Evolutionary conservation across 306 rosid genomes (phyloP).

Genomic region (Crataegus laevigata): DNA sequence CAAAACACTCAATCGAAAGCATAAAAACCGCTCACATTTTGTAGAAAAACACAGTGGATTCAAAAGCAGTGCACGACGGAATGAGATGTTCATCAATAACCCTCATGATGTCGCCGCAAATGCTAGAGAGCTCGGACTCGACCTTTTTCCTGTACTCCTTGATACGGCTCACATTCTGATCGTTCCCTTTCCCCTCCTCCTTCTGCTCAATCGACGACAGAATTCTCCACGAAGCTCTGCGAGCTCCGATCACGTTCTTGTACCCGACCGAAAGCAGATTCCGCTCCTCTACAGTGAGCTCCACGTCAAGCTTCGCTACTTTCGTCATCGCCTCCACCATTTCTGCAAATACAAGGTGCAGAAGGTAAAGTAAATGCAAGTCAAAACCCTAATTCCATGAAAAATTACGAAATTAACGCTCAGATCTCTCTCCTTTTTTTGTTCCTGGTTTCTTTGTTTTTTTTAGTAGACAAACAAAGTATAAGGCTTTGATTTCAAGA

Average conservation of each 20-base stretch:
- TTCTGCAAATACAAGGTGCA: slow-evolving; percentile 20
- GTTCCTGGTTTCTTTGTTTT: background rate
- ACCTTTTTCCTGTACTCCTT: slow-evolving; percentile 43
- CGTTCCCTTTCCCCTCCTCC: slow-evolving; percentile 51
- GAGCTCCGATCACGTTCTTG: slow-evolving; percentile 53
- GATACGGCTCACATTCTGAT: slow-evolving; percentile 36
- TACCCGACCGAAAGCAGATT: slow-evolving; percentile 52
- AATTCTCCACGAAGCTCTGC: slow-evolving; percentile 62
- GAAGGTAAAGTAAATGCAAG: background rate
- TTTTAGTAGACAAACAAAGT: background rate
- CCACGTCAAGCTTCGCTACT: slow-evolving; percentile 53
- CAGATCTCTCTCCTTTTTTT: background rate
- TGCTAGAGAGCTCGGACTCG: slow-evolving; percentile 41
- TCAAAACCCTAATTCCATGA: slow-evolving; percentile 1
- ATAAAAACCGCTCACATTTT: slow-evolving; percentile 27
- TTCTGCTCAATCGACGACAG: slow-evolving; percentile 50
- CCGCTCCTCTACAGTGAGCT: slow-evolving; percentile 49
- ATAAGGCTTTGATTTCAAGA: background rate
- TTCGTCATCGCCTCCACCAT: slow-evolving; percentile 61
- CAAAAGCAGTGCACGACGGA: background rate
- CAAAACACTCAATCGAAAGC: background rate
- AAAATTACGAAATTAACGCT: background rate
- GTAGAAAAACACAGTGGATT: slow-evolving; percentile 39
- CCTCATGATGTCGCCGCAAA: slow-evolving; percentile 46
- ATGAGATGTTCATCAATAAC: slow-evolving; percentile 48